These are phyloP conservation scores for Paecilomyces sp. DNA, from an alignment of 2,329 filamentous ascomycete species.

Conservation along the genomic window DNA sequence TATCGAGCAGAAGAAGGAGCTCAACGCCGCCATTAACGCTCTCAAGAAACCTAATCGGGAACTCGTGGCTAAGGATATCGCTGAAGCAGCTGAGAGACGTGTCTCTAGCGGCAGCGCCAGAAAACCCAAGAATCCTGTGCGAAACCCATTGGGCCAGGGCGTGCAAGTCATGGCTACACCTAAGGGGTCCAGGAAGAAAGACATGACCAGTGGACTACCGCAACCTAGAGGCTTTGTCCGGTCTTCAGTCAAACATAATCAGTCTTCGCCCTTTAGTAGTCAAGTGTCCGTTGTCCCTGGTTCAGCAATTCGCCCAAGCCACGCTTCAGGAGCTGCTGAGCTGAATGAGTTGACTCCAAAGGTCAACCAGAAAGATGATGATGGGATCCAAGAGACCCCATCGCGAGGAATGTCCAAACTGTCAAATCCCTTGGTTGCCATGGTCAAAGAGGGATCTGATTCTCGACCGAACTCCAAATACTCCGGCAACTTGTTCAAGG, in stretches of 20 bases:
- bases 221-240: conserved; percentile 18
- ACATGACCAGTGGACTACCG: conserved; percentile 19
- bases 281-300: conserved; percentile 26
- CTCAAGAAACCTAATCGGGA: conserved; percentile 42
- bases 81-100: conserved; percentile 34
- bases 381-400: conserved; percentile 33
- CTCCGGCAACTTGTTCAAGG: conserved; percentile 9
- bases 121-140: conserved; percentile 34
- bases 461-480: conserved; percentile 3
- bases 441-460: conserved; percentile 5
- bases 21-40: conserved; percentile 41
- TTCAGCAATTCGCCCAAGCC: conserved; percentile 20
- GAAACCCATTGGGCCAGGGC: conserved; percentile 34
- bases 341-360: neutral
- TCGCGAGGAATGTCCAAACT: conserved; percentile 24
- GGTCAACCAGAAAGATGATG: conserved; percentile 6
- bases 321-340: neutral
- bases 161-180: conserved; percentile 46
- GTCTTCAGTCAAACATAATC: conserved; percentile 21
- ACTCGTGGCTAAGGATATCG: conserved; percentile 39
- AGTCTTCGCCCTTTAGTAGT: conserved; percentile 17
- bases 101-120: conserved; percentile 21
- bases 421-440: conserved; percentile 7
- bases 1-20: conserved; percentile 40
- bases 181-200: conserved; percentile 28